Evolutionary conservation across 768 basidiomycete genomes (phyloP).

Genomic region (Clitopilus passeckerianus): DNA sequence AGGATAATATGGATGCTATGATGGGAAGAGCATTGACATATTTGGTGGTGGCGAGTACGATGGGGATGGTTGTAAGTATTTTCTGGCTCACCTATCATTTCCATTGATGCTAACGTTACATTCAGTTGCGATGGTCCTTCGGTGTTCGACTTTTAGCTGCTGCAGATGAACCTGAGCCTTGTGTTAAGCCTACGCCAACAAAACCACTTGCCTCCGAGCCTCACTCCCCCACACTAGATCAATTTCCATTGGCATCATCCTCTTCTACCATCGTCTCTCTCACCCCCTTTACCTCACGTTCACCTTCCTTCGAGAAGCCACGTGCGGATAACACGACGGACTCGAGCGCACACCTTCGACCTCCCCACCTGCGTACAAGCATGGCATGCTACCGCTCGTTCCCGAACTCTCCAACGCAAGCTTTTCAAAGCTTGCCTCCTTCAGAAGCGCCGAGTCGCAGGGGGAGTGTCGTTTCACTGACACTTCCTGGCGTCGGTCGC

Average conservation of each 20-base stretch:
- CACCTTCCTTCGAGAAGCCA: not conserved
- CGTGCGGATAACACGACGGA: not conserved
- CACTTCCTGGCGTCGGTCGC: not conserved
- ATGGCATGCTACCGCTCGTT: conserved; percentile 60
- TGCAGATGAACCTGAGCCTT: conserved; percentile 43
- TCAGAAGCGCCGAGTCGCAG: not conserved
- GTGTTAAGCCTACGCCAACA: not conserved
- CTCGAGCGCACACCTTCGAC: not conserved
- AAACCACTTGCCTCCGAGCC: not conserved
- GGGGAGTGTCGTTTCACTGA: not conserved
- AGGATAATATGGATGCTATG: conserved; percentile 82
- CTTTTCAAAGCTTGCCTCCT: conserved; percentile 25
- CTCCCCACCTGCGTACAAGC: conserved; percentile 10
- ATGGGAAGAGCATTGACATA: conserved; percentile 88
- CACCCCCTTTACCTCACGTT: not conserved
- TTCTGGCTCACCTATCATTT: not conserved
- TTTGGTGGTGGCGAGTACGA: conserved; percentile 86
- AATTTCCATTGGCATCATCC: not conserved
- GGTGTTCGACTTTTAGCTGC: conserved; percentile 79
- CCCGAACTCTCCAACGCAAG: conserved; percentile 51
- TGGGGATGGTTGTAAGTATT: conserved; percentile 81
- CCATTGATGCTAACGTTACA: not conserved
- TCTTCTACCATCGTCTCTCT: not conserved
- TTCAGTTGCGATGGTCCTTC: conserved; percentile 86
- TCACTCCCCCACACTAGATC: not conserved